Percentiles rank a stretch among this genome's conserved stretches.
Evolutionary conservation across 73 alveolate species (phyloP).

Genomic region (Paramecium tetraurelia): DNA sequence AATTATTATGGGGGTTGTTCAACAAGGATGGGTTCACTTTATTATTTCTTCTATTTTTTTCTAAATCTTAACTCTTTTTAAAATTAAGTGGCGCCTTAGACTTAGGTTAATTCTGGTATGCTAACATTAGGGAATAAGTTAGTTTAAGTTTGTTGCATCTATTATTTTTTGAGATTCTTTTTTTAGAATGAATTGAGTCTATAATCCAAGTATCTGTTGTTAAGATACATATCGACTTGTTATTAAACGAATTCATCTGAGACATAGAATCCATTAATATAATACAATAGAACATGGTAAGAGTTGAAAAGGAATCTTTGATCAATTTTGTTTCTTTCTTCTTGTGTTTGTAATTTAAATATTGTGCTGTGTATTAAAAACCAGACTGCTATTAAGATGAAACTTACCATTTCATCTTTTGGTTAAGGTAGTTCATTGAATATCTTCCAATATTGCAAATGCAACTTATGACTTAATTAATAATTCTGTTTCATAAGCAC

Average conservation of each 20-base stretch:
- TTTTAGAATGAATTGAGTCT: conserved; percentile 28
- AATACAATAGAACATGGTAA: not conserved
- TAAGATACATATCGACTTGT: not conserved
- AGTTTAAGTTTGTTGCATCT: not conserved
- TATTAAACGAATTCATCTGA: conserved; percentile 28
- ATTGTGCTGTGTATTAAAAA: not conserved
- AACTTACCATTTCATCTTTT: conserved; percentile 42
- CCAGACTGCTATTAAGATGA: not conserved
- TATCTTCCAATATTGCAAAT: conserved; percentile 19
- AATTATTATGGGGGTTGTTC: not conserved
- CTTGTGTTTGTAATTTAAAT: not conserved
- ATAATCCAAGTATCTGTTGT: not conserved
- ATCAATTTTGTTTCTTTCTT: conserved; percentile 12
- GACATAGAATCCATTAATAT: conserved; percentile 21
- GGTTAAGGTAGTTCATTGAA: conserved; percentile 24
- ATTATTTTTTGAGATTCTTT: conserved; percentile 11
- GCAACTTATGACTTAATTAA: not conserved
- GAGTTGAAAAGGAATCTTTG: not conserved
- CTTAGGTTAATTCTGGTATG: not conserved
- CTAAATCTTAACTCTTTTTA: not conserved
- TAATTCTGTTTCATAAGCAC: not conserved
- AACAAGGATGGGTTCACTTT: not conserved
- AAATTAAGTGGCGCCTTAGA: not conserved
- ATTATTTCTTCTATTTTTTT: not conserved
- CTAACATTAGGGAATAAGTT: not conserved